phyloP scores from a whole-genome alignment of 768 basidiomycete species.

The Boletus insuetus region DNA sequence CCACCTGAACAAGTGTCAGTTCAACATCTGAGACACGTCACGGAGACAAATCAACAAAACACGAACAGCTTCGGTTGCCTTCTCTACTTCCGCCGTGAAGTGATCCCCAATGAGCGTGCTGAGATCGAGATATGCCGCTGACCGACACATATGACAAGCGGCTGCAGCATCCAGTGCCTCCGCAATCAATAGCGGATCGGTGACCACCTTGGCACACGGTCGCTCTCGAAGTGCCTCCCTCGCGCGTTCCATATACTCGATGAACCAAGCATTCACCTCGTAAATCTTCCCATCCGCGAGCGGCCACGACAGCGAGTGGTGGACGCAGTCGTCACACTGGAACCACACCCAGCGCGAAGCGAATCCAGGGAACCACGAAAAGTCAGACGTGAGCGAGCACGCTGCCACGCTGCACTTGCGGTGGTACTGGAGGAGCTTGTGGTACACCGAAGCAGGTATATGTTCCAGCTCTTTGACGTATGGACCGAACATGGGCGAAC shows the following conservation, averaged over 20 bases:
- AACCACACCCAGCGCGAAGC: conserved; percentile 39
- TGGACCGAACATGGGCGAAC: conserved; percentile 34
- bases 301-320: conserved; percentile 34
- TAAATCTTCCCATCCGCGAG: conserved; percentile 35
- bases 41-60: background rate
- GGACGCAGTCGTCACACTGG: conserved; percentile 38
- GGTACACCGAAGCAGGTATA: conserved; percentile 36
- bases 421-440: conserved; percentile 37
- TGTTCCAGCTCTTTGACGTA: conserved; percentile 37
- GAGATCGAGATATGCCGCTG: conserved; percentile 31
- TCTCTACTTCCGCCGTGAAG: conserved; percentile 30
- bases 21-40: background rate
- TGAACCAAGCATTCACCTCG: conserved; percentile 35
- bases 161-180: conserved; percentile 31
- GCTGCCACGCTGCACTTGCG: conserved; percentile 32
- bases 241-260: conserved; percentile 34
- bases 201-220: conserved; percentile 30
- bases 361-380: conserved; percentile 36
- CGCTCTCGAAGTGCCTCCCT: conserved; percentile 30
- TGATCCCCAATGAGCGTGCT: conserved; percentile 32
- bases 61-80: conserved; percentile 28
- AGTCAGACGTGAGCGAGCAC: conserved; percentile 33
- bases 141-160: conserved; percentile 29
- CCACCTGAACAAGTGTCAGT: conserved; percentile 23
- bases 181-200: conserved; percentile 29